Base-by-base conservation (phyloP, 345 rosid species). In the Leavenworthia alabamica region DNA sequence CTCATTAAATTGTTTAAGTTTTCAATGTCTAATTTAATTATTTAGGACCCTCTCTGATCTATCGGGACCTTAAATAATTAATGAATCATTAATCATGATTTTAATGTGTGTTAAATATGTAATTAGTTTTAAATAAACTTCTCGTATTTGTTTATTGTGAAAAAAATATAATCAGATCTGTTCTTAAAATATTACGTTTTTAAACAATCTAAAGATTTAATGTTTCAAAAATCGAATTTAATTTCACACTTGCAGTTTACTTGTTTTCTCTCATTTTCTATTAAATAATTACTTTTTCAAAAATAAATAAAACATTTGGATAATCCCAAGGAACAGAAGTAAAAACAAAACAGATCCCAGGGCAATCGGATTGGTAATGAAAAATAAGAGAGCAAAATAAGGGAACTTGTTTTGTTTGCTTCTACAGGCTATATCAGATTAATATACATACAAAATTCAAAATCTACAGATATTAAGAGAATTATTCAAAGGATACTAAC, bases 351-450 rank as follows among this genome's bases (percentile, higher is more conserved):
- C 75, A 57, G 67, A 64, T 73, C 80, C 70, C 76, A 68, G 27
- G 65, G 66, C 43, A 40, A 16, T 58, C 39, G 77, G 77, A 71
- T 78, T 76, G 78, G 81, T 67, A 68, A 71, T 60, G 78, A 77
- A 72, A 69, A 39, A 45, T 6, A 35, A 44, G 60, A 49, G 60
- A 57, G 49, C 53, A 36, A 56, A 63, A 39, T 48, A 27, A 47
- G 70, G 37, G 56, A 57, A 48, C 51, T 23, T n/a, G 57, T 67
- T n/a, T 55, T 56, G 52, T 71, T 56, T 69, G 72, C 67, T 43
- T 78, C 46, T n/a, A n/a, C n/a, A n/a, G n/a, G n/a, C n/a, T n/a
- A n/a, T n/a, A n/a, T n/a, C n/a, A 20, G 22, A 20, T 20, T 20
- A 20, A 20, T 20, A 20, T 20, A 2, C 22, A 20, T 20, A 20